Percentiles rank a stretch among this genome's conserved stretches.
These are phyloP conservation scores for Emericellopsis atlantica DNA, from an alignment of 2,329 filamentous ascomycete species.

Conservation along the genomic window DNA sequence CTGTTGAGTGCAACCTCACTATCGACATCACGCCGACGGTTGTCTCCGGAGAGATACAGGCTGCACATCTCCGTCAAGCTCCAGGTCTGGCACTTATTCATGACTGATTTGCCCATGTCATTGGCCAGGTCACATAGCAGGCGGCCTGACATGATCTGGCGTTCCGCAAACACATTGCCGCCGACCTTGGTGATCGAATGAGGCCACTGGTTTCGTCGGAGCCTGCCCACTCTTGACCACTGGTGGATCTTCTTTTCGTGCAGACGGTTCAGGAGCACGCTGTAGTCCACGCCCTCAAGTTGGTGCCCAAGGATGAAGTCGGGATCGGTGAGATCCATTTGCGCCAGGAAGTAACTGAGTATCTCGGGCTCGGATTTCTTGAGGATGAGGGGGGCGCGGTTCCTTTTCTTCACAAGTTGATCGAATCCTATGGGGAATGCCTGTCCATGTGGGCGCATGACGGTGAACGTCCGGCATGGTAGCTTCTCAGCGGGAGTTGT, in stretches of 20 bases:
- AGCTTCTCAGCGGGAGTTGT: conserved; percentile 82
- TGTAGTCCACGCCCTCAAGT: conserved; percentile 95
- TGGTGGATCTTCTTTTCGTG: conserved; percentile 84
- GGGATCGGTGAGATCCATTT: conserved; percentile 78
- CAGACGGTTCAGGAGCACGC: conserved; percentile 74
- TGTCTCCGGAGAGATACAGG: conserved; percentile 65
- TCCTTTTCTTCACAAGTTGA: conserved; percentile 55
- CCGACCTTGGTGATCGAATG: conserved; percentile 73
- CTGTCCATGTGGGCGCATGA: conserved; percentile 68
- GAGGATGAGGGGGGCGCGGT: conserved; percentile 67
- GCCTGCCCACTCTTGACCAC: conserved; percentile 85
- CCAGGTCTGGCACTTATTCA: conserved; percentile 97
- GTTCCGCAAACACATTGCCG: conserved; percentile 85
- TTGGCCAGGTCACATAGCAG: conserved; percentile 90
- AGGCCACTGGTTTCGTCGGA: conserved; percentile 79
- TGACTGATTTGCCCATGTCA: conserved; percentile 91
- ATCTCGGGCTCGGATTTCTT: conserved; percentile 78
- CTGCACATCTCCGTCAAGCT: conserved; percentile 96
- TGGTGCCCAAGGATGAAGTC: conserved; percentile 92
- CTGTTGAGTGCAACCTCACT: conserved; percentile 77
- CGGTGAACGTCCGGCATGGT: conserved; percentile 80
- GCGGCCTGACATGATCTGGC: conserved; percentile 78
- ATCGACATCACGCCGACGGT: conserved; percentile 71
- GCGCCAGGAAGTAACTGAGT: conserved; percentile 76
- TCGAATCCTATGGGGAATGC: conserved; percentile 84